These are phyloP conservation scores for Cryomyces minteri DNA, from an alignment of 495 filamentous ascomycete species.

Conservation along the genomic window DNA sequence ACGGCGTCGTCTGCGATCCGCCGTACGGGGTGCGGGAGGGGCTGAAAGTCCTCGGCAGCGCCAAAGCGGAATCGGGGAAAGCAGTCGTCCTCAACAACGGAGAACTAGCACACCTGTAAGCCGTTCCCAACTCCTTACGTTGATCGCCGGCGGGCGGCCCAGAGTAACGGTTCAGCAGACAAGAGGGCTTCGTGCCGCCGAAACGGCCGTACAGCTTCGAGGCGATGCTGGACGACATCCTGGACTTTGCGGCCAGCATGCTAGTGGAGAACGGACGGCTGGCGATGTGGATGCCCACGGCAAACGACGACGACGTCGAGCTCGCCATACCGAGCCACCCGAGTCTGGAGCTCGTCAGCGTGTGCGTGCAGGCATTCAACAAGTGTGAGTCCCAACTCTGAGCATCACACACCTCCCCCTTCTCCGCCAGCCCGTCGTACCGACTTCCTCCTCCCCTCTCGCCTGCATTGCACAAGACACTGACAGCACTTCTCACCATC, in stretches of 20 bases:
- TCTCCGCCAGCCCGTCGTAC: neutral
- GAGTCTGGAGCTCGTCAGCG: slow-evolving; percentile 51
- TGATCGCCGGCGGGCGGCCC: neutral
- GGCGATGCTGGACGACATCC: slow-evolving; percentile 74
- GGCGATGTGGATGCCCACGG: slow-evolving; percentile 94
- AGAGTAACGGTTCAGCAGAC: slow-evolving; percentile 22
- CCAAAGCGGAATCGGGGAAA: slow-evolving; percentile 41
- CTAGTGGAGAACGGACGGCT: slow-evolving; percentile 70
- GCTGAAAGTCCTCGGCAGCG: slow-evolving; percentile 55
- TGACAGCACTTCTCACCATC: neutral
- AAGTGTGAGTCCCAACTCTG: slow-evolving; percentile 41
- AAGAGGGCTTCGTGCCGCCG: slow-evolving; percentile 66
- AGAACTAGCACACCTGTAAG: slow-evolving; percentile 48
- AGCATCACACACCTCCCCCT: neutral
- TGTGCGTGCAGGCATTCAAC: slow-evolving; percentile 73
- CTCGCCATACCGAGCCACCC: slow-evolving; percentile 63
- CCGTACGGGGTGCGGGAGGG: slow-evolving; percentile 96
- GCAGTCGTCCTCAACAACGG: slow-evolving; percentile 52
- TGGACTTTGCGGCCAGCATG: slow-evolving; percentile 59
- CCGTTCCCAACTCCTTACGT: neutral
- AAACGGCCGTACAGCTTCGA: slow-evolving; percentile 83
- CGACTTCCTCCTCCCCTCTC: neutral
- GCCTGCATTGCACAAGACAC: neutral
- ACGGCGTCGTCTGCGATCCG: slow-evolving; percentile 92
- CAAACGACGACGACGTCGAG: slow-evolving; percentile 46